Conservation (phyloP, 495 filamentous ascomycete species). For the Podospora conica region DNA sequence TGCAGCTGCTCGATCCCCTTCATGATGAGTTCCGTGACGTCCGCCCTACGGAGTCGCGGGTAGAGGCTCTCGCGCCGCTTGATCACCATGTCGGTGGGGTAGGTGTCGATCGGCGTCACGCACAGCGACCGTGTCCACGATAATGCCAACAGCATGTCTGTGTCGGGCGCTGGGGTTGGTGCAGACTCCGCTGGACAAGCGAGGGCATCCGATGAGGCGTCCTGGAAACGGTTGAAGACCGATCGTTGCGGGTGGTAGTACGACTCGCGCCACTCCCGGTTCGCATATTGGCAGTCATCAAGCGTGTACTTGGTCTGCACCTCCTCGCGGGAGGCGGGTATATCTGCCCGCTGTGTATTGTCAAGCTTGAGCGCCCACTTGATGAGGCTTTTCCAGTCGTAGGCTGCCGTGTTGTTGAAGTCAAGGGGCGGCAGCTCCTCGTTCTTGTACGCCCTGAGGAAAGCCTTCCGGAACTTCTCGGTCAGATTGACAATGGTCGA, state of each 20-base stretch:
- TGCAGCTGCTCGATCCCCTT: constrained; percentile 53
- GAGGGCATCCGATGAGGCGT: constrained; percentile 31
- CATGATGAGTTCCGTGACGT: constrained; percentile 41
- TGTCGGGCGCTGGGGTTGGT: not conserved
- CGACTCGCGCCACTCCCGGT: constrained; percentile 43
- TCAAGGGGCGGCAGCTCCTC: constrained; percentile 63
- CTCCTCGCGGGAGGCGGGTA: constrained; percentile 32
- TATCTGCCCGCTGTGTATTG: constrained; percentile 28
- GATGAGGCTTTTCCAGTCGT: constrained; percentile 71
- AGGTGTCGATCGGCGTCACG: constrained; percentile 30
- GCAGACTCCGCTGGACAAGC: constrained; percentile 17
- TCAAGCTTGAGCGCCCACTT: constrained; percentile 56
- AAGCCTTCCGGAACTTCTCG: constrained; percentile 68
- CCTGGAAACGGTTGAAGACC: constrained; percentile 41
- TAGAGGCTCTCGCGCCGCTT: constrained; percentile 33
- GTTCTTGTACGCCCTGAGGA: constrained; percentile 67
- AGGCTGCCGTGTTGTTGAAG: constrained; percentile 60
- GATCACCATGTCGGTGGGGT: constrained; percentile 31
- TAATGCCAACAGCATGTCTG: constrained; percentile 23
- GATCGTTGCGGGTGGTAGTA: constrained; percentile 39
- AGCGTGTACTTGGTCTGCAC: constrained; percentile 29
- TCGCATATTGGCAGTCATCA: constrained; percentile 26
- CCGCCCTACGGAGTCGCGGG: constrained; percentile 28
- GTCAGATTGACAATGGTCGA: constrained; percentile 62
- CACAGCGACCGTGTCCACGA: constrained; percentile 31